A percentile compares a stretch with the other conserved stretches of the same genome.
Evolutionary conservation across 345 rosid species (phyloP).

Genomic region (Gossypium rotundifolium): DNA sequence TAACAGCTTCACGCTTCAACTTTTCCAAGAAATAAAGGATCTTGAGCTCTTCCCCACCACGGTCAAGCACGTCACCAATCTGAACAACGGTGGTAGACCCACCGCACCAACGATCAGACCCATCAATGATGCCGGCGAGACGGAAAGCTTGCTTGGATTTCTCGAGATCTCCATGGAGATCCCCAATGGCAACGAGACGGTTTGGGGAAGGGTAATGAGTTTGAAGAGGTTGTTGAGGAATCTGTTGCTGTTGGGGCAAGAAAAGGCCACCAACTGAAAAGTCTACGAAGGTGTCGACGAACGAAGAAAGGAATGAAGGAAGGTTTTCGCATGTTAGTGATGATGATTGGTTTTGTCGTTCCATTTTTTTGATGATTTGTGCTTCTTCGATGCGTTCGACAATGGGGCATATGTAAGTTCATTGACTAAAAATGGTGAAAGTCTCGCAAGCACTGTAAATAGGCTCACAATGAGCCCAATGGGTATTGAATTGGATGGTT

Average conservation of each 20-base stretch:
- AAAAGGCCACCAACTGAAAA: constrained; percentile 62
- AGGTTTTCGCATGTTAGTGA: constrained; percentile 34
- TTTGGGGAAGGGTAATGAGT: constrained; percentile 45
- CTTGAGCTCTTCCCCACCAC: constrained; percentile 80
- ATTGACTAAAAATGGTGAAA: not conserved
- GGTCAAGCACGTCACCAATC: constrained; percentile 82
- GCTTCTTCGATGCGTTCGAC: not conserved
- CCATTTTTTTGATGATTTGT: not conserved
- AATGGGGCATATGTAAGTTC: not conserved
- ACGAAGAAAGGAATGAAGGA: constrained; percentile 56
- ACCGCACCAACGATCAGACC: constrained; percentile 56
- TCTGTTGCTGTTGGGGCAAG: constrained; percentile 27
- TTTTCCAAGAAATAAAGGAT: constrained; percentile 77
- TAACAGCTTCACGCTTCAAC: constrained; percentile 61
- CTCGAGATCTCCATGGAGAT: constrained; percentile 78
- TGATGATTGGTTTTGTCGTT: not conserved
- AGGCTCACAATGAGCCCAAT: not conserved
- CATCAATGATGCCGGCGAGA: constrained; percentile 71
- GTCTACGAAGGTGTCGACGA: constrained; percentile 80
- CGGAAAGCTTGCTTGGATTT: constrained; percentile 61
- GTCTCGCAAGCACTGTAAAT: not conserved
- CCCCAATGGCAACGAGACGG: constrained; percentile 81
- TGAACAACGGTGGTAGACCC: constrained; percentile 75
- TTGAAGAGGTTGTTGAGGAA: constrained; percentile 12
- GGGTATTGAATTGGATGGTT: not conserved